Conservation (phyloP, 768 basidiomycete genomes). For the Boletus subparvulus region DNA sequence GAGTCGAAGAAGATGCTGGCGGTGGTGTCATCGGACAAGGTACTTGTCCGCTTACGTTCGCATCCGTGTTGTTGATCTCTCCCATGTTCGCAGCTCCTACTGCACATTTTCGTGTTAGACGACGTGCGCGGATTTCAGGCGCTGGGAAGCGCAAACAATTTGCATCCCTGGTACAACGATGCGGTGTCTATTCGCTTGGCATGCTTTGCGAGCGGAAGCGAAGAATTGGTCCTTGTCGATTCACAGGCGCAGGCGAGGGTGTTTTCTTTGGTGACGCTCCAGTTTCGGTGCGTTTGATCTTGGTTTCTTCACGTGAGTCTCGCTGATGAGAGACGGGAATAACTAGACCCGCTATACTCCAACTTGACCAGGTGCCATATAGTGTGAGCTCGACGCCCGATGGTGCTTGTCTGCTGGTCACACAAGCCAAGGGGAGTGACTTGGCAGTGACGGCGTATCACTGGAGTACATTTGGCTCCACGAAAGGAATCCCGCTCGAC, state of each 20-base stretch:
- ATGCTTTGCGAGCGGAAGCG: constrained; percentile 48
- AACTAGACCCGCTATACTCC: too few species aligned
- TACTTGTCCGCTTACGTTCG: constrained; percentile 1
- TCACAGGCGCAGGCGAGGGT: constrained; percentile 42
- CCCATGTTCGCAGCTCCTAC: constrained; percentile 23
- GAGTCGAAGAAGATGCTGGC: constrained; percentile 50
- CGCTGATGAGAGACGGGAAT: too few species aligned
- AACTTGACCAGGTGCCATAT: too few species aligned
- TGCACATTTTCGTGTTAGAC: constrained; percentile 48
- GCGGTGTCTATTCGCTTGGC: constrained; percentile 32
- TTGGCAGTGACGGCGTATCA: constrained; percentile 44
- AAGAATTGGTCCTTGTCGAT: constrained; percentile 55
- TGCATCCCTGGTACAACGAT: constrained; percentile 44
- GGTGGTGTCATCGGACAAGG: constrained; percentile 45
- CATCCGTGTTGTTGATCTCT: background rate
- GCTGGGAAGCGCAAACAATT: constrained; percentile 40
- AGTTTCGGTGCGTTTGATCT: too few species aligned
- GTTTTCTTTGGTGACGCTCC: constrained; percentile 32
- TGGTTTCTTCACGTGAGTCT: too few species aligned
- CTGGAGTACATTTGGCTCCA: constrained; percentile 56
- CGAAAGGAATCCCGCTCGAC: constrained; percentile 42
- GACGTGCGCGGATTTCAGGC: constrained; percentile 24
- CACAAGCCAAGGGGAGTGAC: constrained; percentile 19
- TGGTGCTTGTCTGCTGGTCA: constrained; percentile 49
- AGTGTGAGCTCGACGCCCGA: constrained; percentile 48